Base-by-base conservation (phyloP, 192 early-diverging fungal genomes). In the Umbelopsis sp. region DNA sequence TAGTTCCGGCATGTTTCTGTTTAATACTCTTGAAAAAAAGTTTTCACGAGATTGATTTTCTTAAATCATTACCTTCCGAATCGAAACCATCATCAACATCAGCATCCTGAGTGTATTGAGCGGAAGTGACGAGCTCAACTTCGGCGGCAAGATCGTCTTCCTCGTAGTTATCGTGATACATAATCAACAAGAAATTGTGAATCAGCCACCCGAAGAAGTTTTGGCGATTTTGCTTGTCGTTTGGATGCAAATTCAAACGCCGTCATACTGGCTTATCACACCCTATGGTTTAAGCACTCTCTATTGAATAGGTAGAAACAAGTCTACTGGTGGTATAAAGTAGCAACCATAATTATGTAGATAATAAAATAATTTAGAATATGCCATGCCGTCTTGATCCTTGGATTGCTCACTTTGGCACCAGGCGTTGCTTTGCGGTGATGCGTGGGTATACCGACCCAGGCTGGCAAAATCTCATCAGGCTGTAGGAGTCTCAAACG, bases 81-180 rank as follows among this genome's bases (percentile, higher is more conserved):
- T 78, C 84, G 38, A 86, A 75, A 21, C 80, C 83, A 25, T 89
- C 85, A 25, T 83, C 84, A 52, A 78, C 72, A 67, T 67, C 81
- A 38, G 56, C 32, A 41, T 80, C 71, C 20, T 80, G 74, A 45
- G 76, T 51, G 50, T 68, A 78, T 24, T 65, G 62, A 65, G 80
- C 84, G 44, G 75, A 81, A 26, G 85, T 75, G 22, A 87, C 84
- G 17, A 89, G 82, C 74, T 89, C 88, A 54, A 88, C 86, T 75
- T 89, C 86, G 32, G 84, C 86, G 20, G 83, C 73, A 65, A 86
- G 78, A 56, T 89, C 86, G 77, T 87, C 85, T 74, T 85, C 80
- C 70, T 81, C 80, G 68, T 79, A 78, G 34, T 77, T 78, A 71
- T 81, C 80, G 44, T 78, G 77, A 49, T 81, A 81, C 80, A 81